Conservation (phyloP, 345 rosid species). For the Hevea brasiliensis region DNA sequence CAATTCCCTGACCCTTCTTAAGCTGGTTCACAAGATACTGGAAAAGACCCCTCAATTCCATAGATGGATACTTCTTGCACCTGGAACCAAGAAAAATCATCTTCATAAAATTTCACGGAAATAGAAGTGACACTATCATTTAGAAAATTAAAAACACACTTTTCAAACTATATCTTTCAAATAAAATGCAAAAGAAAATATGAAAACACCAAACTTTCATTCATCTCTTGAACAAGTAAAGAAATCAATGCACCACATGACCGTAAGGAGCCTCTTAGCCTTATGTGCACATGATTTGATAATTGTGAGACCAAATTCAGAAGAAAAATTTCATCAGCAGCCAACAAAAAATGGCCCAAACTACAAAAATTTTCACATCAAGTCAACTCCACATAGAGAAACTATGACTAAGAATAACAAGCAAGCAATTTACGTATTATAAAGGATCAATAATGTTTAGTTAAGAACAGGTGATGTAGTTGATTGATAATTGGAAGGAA, state of each 20-base stretch:
- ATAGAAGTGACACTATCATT: not conserved
- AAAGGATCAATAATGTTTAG: not conserved
- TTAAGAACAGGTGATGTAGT: not conserved
- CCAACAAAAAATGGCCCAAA: not conserved
- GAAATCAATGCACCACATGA: not conserved
- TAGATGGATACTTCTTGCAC: slow-evolving; percentile 98
- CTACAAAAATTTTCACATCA: not conserved
- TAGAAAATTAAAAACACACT: not conserved
- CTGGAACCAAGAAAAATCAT: slow-evolving; percentile 36
- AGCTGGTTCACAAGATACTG: slow-evolving; percentile 97
- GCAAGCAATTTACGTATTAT: not conserved
- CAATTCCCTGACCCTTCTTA: slow-evolving; percentile 94
- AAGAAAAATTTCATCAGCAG: not conserved
- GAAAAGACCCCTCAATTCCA: slow-evolving; percentile 98
- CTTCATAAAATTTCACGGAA: slow-evolving; percentile 8
- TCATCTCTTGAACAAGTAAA: not conserved
- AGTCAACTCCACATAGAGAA: not conserved
- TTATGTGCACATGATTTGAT: not conserved
- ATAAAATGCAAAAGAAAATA: not conserved
- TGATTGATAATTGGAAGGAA: not conserved
- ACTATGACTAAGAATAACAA: not conserved
- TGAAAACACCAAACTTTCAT: not conserved
- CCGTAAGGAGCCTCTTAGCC: not conserved
- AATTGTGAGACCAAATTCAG: not conserved
- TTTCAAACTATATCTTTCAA: not conserved